phyloP scores from a whole-genome alignment of 352 stramenopile species.

The Pelagophyceae sp. region DNA sequence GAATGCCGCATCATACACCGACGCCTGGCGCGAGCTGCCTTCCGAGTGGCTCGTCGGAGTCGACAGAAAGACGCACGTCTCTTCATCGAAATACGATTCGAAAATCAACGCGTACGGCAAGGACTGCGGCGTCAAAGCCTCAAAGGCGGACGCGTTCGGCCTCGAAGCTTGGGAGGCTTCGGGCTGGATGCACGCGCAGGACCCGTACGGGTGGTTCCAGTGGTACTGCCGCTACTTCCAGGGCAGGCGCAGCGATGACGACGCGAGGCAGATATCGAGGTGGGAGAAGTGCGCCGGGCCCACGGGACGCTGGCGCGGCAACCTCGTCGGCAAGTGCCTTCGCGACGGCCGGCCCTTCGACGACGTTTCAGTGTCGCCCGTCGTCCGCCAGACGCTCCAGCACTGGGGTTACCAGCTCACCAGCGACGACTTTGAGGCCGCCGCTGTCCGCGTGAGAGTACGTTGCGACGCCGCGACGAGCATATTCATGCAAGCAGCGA shows the following conservation, averaged over 20 bases:
- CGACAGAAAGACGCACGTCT: conserved; percentile 38
- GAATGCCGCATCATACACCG: conserved; percentile 47
- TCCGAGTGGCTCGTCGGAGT: conserved; percentile 51
- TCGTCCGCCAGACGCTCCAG: conserved; percentile 60
- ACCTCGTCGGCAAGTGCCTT: conserved; percentile 61
- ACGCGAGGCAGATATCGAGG: conserved; percentile 48
- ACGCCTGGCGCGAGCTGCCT: conserved; percentile 33
- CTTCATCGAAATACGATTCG: conserved; percentile 40
- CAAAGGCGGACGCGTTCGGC: conserved; percentile 19
- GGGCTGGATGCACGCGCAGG: conserved; percentile 52
- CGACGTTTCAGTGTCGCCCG: conserved; percentile 50
- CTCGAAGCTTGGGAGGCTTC: conserved; percentile 46
- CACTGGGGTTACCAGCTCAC: conserved; percentile 63
- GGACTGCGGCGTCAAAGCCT: conserved; percentile 23
- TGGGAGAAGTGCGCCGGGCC: conserved; percentile 50
- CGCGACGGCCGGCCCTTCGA: conserved; percentile 26
- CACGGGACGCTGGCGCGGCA: conserved; percentile 52
- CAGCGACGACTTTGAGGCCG: conserved; percentile 2
- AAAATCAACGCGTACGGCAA: conserved; percentile 52
- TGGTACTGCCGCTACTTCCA: conserved; percentile 67
- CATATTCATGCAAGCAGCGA: too few relatives aligned
- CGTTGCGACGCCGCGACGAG: too few relatives aligned
- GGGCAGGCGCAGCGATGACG: conserved; percentile 37
- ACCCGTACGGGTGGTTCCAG: conserved; percentile 67
- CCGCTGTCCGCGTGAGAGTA: not conserved